phyloP scores from a whole-genome alignment of 257 asterid genomes.

The Gentiana macrophylla region DNA sequence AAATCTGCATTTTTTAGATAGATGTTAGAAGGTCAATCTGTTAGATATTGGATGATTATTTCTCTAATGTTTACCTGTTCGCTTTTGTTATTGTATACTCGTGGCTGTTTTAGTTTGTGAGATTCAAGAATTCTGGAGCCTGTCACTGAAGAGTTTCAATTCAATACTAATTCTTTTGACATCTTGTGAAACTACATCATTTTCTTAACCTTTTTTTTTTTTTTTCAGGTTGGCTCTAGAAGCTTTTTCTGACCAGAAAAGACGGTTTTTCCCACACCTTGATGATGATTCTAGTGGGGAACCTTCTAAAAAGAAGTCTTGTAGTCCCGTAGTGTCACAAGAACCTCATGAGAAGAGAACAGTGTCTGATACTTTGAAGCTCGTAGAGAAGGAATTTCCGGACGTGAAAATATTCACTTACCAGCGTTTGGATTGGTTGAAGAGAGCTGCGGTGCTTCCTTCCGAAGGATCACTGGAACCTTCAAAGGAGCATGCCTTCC shows the following conservation, averaged over 20 bases:
- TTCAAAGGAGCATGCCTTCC: constrained; percentile 49
- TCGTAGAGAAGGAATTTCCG: constrained; percentile 61
- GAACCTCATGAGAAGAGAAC: constrained; percentile 46
- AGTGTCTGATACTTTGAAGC: constrained; percentile 46
- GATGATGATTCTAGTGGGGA: constrained; percentile 45
- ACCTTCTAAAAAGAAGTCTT: constrained; percentile 49
- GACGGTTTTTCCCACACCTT: constrained; percentile 79
- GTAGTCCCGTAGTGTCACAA: constrained; percentile 36
- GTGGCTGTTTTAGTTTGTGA: no score
- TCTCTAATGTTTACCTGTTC: no score
- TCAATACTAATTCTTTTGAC: no score
- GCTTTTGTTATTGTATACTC: no score
- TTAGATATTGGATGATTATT: no score
- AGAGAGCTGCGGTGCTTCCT: constrained; percentile 60
- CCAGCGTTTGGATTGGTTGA: constrained; percentile 81
- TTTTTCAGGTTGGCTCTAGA: constrained; percentile 79
- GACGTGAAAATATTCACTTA: constrained; percentile 60
- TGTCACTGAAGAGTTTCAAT: no score
- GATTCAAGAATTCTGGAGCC: no score
- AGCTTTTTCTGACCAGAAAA: constrained; percentile 85
- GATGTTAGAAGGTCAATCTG: no score
- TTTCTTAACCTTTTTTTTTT: background rate
- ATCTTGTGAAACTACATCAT: no score
- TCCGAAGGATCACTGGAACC: constrained; percentile 42
- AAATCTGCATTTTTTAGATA: no score